Base-by-base conservation (phyloP, 2,329 filamentous ascomycete genomes). In the Saccharata proteae region DNA sequence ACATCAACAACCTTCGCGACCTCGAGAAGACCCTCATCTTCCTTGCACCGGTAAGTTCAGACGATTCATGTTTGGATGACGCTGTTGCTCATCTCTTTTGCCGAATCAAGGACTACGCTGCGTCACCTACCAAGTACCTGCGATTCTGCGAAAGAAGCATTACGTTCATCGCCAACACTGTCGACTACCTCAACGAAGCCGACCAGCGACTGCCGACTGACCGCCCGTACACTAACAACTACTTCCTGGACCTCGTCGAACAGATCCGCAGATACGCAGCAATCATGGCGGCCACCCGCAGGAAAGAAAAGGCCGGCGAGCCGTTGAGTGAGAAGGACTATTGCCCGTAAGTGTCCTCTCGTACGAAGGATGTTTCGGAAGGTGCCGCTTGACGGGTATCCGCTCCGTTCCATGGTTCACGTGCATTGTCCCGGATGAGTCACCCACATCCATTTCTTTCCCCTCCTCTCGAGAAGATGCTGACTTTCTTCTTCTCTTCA, bases 161-260 rank as follows among this genome's bases (percentile, higher is more conserved):
- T 54, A 77, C 76, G 57, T 90, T 85, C 61, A 77, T 93, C 54
- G 81, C 92, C 66, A 78, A 83, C 41, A 90, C 84, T 38, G 82
- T 92, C 57, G 77, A 84, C 58, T 78, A 79, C 58, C 69, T 94
- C 42, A 78, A 74, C 65, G 84, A 92, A 54, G 76, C 76, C 54
- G 86, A 96, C 57, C 82, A 88, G 62, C 77, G 78, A 43, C 75
- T 83, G 54, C 80, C 82, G 38, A 67, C 74, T 58, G 88, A 96
- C 58, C 77, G 80, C 48, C 84, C 85, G 43, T 96, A 94, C 67
- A 90, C 79, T 69, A 84, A 81, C 70, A 83, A 83, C 53, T 96
- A 96, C 62, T 94, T 94, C 55, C 79, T 94, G 62, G 88, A 96
- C 64, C 76, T 96, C 39, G 78, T 92, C 55, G 83, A 92, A 55